Evolutionary conservation across 441 rosid species (phyloP), one percentile per base, ranked within the genome.

Genomic region (Bruguiera hainesii): DNA sequence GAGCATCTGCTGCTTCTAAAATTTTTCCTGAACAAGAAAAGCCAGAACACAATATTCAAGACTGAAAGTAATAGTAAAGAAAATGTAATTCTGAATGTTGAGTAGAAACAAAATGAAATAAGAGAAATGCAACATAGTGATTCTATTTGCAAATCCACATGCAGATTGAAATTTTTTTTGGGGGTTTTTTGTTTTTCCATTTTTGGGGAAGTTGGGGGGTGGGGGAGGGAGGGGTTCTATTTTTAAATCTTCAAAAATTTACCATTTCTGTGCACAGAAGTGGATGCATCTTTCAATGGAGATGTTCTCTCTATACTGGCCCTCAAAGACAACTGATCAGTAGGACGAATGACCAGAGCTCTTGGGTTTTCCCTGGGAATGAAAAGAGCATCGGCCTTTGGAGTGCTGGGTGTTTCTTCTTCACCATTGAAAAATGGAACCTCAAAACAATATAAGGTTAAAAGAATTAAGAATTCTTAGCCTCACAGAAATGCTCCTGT

Each of bases 301-400:
- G 87, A 77, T 68, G 74, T 68, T 75, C 78, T 90, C 59, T 80
- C 89, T 26, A 79, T 71, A 82, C 73, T 73, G 61, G 76, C 72
- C 79, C 84, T 86, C 60, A 81, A 69, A 56, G 85, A 74, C 88
- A 90, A 80, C 75, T 84, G 84, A 52, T 83, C 95, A 19, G 81
- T 46, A 63, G 95, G 89, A 69, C 77, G 89, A 75, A 95, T 87
- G 60, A 92, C 84, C 69, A 92, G 76, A 76, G 96, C 83, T 80
- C 97, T 87, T 28, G 98, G 99, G 69, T 95, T 92, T 76, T 95
- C 98, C 84, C 99, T 77, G 28, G 98, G 98, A 76, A 89, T 73
- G 75, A 90, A 87, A 65, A 87, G 80, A 18, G 97, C 96, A 80
- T 92, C 98, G 29, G 97, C 98, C 78, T 89, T 92, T 0, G 97